Base-by-base conservation (phyloP, 2,329 filamentous ascomycete genomes). In the Blumeria hordei region DNA sequence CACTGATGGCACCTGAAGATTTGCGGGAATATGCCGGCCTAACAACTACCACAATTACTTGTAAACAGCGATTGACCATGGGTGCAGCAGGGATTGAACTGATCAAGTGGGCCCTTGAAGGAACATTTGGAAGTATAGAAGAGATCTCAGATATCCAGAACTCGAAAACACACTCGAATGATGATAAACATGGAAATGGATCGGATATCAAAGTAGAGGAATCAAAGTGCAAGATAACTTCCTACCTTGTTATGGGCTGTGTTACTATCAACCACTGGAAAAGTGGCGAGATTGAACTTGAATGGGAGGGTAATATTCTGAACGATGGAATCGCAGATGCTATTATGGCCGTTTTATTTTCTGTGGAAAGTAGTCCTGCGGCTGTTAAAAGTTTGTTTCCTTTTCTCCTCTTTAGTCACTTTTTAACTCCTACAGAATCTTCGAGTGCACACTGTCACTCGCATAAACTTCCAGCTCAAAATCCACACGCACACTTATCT, bases 261-360 rank as follows among this genome's bases (percentile, higher is more conserved):
- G 80, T 95, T 33, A 78, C 78, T 7, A 80, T 96, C n/a, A 77
- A 81, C 18, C 88, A 92, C 68, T 76, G 76, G 59, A 76, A 73
- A 58, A 81, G 79, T 60, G 85, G 88, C 55, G 82, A 92, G 64
- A 77, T 95, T 6, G 88, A 93, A 66, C 73, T 96, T 2, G 88
- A 94, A 68, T 98, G 92, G 92, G 90, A 96, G 67, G 92, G 88
- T 56, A 98, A 96, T 66, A 85, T 94, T 71, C 81, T 95, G 64
- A 98, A 96, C 67, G 92, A 98, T 64, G 86, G 88, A 58, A 93
- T 98, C 63, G 92, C 92, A n/a, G 92, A 98, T 68, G 88, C 92
- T 14, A 84, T 96, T 55, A 86, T 96, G 74, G 88, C 88, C 0
- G 87, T 95, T 2, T 74, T 98, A 10, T 80, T 94, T 62, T 88